Evolutionary conservation across 495 filamentous ascomycete genomes (phyloP).

Genomic region (Parathielavia appendiculata): DNA sequence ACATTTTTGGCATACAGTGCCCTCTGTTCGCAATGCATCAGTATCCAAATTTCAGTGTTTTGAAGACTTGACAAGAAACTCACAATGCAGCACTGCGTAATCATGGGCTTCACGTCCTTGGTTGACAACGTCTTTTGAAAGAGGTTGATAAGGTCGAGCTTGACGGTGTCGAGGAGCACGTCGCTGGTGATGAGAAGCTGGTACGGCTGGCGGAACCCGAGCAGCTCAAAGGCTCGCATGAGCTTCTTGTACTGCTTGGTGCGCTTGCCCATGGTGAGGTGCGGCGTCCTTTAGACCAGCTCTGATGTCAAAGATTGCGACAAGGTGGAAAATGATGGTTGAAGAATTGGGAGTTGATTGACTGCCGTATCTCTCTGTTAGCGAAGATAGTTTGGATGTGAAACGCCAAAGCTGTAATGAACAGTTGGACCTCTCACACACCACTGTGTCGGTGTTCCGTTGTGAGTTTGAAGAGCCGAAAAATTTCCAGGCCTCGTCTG

Average conservation of each 20-base stretch:
- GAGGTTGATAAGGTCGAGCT: conserved; percentile 67
- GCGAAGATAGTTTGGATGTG: background rate
- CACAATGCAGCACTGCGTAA: conserved; percentile 44
- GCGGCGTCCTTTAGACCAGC: background rate
- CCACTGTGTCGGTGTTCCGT: too few species aligned
- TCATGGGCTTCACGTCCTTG: conserved; percentile 70
- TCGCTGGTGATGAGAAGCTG: conserved; percentile 62
- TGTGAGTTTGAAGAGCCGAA: conserved; percentile 6
- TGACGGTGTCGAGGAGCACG: conserved; percentile 39
- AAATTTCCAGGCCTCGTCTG: conserved; percentile 21
- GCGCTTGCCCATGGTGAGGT: conserved; percentile 60
- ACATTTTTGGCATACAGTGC: conserved; percentile 53
- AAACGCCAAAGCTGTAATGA: background rate
- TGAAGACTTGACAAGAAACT: background rate
- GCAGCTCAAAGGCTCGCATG: conserved; percentile 67
- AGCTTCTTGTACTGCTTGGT: conserved; percentile 95
- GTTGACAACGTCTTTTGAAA: conserved; percentile 63
- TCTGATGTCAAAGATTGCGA: background rate
- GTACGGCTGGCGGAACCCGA: conserved; percentile 81
- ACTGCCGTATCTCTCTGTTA: background rate
- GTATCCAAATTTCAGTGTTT: conserved; percentile 18
- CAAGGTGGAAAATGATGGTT: background rate
- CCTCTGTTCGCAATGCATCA: conserved; percentile 66
- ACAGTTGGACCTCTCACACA: background rate
- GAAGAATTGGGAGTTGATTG: background rate